phyloP scores from a whole-genome alignment of 129 eudicot species.

The Mikania micrantha region DNA sequence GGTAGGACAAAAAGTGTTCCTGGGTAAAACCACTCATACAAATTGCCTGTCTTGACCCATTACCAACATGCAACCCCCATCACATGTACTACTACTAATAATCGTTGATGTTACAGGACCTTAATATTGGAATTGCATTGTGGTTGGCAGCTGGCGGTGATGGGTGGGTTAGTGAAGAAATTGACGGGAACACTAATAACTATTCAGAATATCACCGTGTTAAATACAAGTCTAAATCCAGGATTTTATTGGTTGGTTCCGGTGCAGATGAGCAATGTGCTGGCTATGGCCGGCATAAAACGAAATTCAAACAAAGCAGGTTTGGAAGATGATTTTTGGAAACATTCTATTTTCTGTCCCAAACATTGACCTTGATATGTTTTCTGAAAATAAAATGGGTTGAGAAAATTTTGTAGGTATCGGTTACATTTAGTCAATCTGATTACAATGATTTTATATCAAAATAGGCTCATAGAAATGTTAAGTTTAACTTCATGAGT shows the following conservation, averaged over 20 bases:
- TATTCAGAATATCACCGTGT: constrained; percentile 22
- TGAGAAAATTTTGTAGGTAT: no score
- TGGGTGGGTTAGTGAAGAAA: constrained; percentile 58
- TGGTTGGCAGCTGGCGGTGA: constrained; percentile 96
- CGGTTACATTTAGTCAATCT: background rate
- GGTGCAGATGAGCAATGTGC: constrained; percentile 99
- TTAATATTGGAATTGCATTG: constrained; percentile 88
- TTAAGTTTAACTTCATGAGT: background rate
- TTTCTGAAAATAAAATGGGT: background rate
- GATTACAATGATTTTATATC: background rate
- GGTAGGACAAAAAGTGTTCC: background rate
- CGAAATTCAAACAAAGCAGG: constrained; percentile 80
- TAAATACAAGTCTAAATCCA: constrained; percentile 65
- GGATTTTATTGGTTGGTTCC: constrained; percentile 88
- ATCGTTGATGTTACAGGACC: constrained; percentile 52
- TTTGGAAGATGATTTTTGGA: constrained; percentile 2
- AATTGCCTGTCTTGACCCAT: background rate
- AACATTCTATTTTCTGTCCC: background rate
- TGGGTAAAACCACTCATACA: background rate
- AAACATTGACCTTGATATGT: background rate
- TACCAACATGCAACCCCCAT: background rate
- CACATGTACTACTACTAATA: constrained; percentile 1
- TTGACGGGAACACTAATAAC: background rate
- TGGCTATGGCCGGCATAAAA: constrained; percentile 94
- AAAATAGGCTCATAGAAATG: background rate